Conservation (phyloP, 495 filamentous ascomycete genomes). For the Lasiosphaeria miniovina region DNA sequence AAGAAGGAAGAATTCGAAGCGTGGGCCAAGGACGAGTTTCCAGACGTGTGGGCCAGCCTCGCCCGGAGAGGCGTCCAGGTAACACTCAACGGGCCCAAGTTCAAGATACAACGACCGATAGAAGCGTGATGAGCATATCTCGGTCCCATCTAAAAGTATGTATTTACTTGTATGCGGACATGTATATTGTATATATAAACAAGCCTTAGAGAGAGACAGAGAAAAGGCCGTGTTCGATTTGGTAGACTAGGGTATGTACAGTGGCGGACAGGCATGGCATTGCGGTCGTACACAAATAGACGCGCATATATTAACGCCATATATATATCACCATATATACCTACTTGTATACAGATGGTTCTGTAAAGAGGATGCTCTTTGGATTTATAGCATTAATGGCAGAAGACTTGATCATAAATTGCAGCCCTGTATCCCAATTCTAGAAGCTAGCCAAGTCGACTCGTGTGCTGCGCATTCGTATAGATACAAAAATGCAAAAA, state of each 20-base stretch:
- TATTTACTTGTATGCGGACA: conserved; percentile 5
- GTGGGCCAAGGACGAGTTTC: conserved; percentile 67
- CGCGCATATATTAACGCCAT: not conserved
- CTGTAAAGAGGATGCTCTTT: no score
- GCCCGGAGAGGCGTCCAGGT: conserved; percentile 42
- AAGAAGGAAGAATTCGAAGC: conserved; percentile 65
- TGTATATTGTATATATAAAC: conserved; percentile 21
- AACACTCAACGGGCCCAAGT: conserved; percentile 37
- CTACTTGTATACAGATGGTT: no score
- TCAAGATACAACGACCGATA: conserved; percentile 43
- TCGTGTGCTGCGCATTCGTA: no score
- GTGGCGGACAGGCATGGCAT: not conserved
- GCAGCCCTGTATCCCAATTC: no score
- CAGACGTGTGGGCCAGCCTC: conserved; percentile 64
- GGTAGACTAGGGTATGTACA: not conserved
- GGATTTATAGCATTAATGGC: no score
- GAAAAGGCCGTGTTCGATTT: not conserved
- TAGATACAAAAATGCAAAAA: no score
- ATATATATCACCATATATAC: not conserved
- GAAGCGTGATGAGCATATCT: conserved; percentile 35
- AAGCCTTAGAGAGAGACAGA: not conserved
- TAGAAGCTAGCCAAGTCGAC: no score
- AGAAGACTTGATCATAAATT: no score
- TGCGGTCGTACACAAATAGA: not conserved
- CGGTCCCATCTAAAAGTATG: no score